Conservation (phyloP, 2,329 filamentous ascomycete species). For the Sporothrix brunneoviolacea region DNA sequence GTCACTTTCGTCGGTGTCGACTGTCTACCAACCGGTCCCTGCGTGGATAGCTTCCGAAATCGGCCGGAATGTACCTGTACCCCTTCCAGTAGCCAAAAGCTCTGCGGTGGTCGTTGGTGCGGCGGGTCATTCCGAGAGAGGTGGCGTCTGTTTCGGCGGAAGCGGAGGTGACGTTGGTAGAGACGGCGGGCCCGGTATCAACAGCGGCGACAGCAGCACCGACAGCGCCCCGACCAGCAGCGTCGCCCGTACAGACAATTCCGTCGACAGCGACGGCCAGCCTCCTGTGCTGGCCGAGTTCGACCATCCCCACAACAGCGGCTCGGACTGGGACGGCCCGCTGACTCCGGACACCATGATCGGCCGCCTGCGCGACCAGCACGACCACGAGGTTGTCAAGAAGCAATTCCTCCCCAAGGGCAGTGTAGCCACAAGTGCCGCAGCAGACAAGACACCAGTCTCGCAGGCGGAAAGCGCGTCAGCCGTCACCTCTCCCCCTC, state of each 20-base stretch:
- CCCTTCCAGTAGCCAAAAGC: neutral
- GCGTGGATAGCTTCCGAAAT: constrained; percentile 8
- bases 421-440: constrained; percentile 34
- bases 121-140: neutral
- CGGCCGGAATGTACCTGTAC: constrained; percentile 9
- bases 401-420: constrained; percentile 51
- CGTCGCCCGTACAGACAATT: too few species aligned
- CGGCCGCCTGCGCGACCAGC: constrained; percentile 35
- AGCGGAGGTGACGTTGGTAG: neutral
- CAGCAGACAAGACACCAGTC: neutral
- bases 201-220: too few species aligned
- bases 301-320: neutral
- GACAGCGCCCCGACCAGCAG: too few species aligned
- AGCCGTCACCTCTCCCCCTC: neutral
- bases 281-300: constrained; percentile 1
- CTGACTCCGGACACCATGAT: constrained; percentile 39
- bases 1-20: constrained; percentile 2
- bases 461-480: constrained; percentile 25
- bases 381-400: constrained; percentile 36
- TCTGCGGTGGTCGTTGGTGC: neutral
- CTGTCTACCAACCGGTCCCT: neutral
- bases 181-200: neutral
- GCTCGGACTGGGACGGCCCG: neutral
- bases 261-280: neutral
- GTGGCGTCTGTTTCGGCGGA: neutral